Evolutionary conservation across 805 yeast genomes (phyloP).

Genomic region (Yarrowia sp.): DNA sequence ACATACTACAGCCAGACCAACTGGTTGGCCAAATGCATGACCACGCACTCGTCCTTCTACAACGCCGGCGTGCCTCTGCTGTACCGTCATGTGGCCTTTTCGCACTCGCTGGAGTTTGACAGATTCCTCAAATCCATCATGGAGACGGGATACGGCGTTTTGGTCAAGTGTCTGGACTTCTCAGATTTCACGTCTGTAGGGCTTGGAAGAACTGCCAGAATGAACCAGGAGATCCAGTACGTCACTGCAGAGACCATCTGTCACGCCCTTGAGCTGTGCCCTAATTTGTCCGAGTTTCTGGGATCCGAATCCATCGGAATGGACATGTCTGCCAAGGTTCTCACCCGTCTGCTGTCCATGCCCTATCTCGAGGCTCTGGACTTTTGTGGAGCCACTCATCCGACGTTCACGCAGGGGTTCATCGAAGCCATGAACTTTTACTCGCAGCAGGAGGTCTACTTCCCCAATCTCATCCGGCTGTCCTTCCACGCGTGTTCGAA

Average conservation of each 20-base stretch:
- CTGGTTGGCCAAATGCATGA: constrained; percentile 43
- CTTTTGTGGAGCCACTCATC: constrained; percentile 85
- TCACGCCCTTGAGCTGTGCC: constrained; percentile 63
- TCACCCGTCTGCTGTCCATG: constrained; percentile 63
- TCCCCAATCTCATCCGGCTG: constrained; percentile 54
- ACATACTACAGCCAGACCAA: constrained; percentile 40
- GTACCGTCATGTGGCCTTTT: constrained; percentile 58
- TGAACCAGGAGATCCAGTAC: constrained; percentile 92
- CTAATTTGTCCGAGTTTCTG: constrained; percentile 76
- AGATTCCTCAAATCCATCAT: constrained; percentile 65
- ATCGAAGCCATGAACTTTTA: constrained; percentile 41
- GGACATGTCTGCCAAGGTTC: constrained; percentile 70
- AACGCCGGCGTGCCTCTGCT: constrained; percentile 50
- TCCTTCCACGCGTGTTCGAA: constrained; percentile 91
- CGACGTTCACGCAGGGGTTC: constrained; percentile 23
- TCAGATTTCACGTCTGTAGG: constrained; percentile 90
- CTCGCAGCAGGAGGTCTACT: constrained; percentile 42
- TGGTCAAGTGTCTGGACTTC: constrained; percentile 80
- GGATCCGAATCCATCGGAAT: constrained; percentile 86
- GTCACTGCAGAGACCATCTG: constrained; percentile 77
- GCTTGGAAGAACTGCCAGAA: constrained; percentile 83
- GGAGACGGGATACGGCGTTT: constrained; percentile 56
- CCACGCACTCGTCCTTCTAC: constrained; percentile 48
- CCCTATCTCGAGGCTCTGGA: constrained; percentile 72
- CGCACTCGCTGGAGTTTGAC: constrained; percentile 81